Evolutionary conservation across 345 rosid genomes (phyloP).

Genomic region (Lepidium didymum): DNA sequence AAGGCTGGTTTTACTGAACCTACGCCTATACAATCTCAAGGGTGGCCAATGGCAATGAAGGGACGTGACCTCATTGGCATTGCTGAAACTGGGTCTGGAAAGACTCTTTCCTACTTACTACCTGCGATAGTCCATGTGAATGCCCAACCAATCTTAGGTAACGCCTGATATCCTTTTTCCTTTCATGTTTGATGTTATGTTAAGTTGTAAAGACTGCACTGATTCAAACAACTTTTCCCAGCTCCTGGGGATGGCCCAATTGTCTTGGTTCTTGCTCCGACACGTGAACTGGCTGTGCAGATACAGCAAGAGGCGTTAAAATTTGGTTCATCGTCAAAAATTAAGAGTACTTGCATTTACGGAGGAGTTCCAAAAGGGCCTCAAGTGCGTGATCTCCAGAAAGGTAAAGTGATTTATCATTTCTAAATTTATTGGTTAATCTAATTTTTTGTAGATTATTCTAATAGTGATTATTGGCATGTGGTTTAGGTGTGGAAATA

Average conservation of each 20-base stretch:
- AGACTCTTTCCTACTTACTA: slow-evolving; percentile 86
- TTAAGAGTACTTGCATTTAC: slow-evolving; percentile 88
- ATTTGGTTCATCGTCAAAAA: slow-evolving; percentile 91
- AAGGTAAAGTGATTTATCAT: slow-evolving; percentile 46
- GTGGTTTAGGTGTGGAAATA: slow-evolving; percentile 73
- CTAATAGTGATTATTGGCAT: slow-evolving; percentile 4
- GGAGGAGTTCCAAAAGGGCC: slow-evolving; percentile 99
- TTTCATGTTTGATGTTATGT: neutral
- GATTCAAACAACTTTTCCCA: slow-evolving; percentile 11
- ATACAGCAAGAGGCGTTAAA: slow-evolving; percentile 97
- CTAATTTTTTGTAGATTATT: neutral
- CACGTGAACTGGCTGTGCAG: slow-evolving; percentile 99
- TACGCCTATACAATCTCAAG: slow-evolving; percentile 95
- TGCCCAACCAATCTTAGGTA: slow-evolving; percentile 94
- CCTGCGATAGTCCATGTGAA: slow-evolving; percentile 98
- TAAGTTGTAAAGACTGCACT: neutral
- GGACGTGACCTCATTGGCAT: slow-evolving; percentile 98
- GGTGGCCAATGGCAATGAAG: slow-evolving; percentile 99
- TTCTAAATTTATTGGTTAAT: neutral
- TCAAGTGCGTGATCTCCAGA: slow-evolving; percentile 99
- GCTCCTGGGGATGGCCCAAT: slow-evolving; percentile 98
- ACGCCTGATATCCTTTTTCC: neutral
- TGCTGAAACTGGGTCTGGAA: slow-evolving; percentile 99
- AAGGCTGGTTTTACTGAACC: slow-evolving; percentile 97
- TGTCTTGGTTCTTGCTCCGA: slow-evolving; percentile 96